Evolutionary conservation across 768 basidiomycete species (phyloP), one percentile per base, ranked within the genome.

Genomic region (Trametes cingulata): DNA sequence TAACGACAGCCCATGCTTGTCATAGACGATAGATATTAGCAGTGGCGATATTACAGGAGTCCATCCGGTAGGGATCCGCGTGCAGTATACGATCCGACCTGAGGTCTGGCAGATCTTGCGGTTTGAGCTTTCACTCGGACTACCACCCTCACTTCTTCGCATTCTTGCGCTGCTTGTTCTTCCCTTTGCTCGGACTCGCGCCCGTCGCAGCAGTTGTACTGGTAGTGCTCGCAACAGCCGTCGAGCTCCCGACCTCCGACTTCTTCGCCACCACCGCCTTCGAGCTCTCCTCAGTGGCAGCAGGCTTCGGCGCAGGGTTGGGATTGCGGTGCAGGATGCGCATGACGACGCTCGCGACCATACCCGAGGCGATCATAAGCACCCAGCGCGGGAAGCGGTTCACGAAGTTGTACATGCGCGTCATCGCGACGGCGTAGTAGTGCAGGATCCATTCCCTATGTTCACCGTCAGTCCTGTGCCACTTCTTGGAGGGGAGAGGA

Each of bases 381-480:
- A 88, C 35, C 87, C 88, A 92, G 62, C 82, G 82, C n/a, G 92
- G 92, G 45, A 93, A 67, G 29, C 76, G 66, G 56, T 82, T 70
- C 14, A 81, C 62, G 60, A 77, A 58, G 65, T 81, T 74, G 76
- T 92, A 92, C 46, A 77, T 42, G 61, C 75, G 77, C 41, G 81
- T 79, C 54, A 85, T 63, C 15, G 67, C 71, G 27, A 77, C 64
- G 0, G 87, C 87, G 49, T 85, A 67, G 67, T 80, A 81, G 60
- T 87, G 82, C 75, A 92, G 74, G 25, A 90, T 65, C 70, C 76
- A 85, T 77, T 91, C 91, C 56, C 91, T 93, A 62, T 17, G 59
- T 25, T 51, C 43, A 35, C 42, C 17, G 52, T 58, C 41, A 36
- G 40, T 8, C 7, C 25, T 19, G 12, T 8, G n/a, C 10, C 25